Conservation (phyloP, 768 basidiomycete genomes). For the Xerocomellus intermedius region DNA sequence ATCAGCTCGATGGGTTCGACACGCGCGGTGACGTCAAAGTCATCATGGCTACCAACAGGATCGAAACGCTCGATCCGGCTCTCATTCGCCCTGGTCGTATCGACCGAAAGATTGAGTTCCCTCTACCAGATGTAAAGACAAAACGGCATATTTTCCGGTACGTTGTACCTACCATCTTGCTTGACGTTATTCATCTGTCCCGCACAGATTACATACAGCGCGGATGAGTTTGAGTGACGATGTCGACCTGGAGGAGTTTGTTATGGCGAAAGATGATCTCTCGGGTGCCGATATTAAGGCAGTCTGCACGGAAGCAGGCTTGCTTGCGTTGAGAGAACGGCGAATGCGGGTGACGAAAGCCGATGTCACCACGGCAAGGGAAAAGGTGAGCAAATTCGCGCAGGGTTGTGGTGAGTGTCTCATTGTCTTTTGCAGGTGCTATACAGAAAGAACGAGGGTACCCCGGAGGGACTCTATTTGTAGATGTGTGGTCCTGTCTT, state of each 20-base stretch:
- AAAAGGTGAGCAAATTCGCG: constrained; percentile 63
- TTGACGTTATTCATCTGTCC: constrained; percentile 6
- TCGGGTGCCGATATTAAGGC: constrained; percentile 99
- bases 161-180: constrained; percentile 11
- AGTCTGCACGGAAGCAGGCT: constrained; percentile 97
- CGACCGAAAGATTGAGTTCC: constrained; percentile 98
- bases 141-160: constrained; percentile 98
- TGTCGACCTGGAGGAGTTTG: constrained; percentile 94
- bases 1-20: constrained; percentile 99
- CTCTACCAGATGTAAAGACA: constrained; percentile 95
- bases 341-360: constrained; percentile 92
- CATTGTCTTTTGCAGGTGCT: constrained; percentile 52
- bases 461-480: constrained; percentile 85
- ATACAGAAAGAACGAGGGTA: constrained; percentile 97
- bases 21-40: constrained; percentile 99
- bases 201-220: constrained; percentile 77
- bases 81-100: constrained; percentile 98
- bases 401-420: constrained; percentile 6
- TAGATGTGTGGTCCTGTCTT: constrained; percentile 34
- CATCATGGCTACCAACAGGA: constrained; percentile 99
- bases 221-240: constrained; percentile 88
- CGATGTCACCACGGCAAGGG: constrained; percentile 87
- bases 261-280: constrained; percentile 93
- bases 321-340: constrained; percentile 90
- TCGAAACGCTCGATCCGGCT: constrained; percentile 96